Evolutionary conservation across 306 rosid genomes (phyloP), one percentile per base, ranked within the genome.

Genomic region (Castanea mollissima): DNA sequence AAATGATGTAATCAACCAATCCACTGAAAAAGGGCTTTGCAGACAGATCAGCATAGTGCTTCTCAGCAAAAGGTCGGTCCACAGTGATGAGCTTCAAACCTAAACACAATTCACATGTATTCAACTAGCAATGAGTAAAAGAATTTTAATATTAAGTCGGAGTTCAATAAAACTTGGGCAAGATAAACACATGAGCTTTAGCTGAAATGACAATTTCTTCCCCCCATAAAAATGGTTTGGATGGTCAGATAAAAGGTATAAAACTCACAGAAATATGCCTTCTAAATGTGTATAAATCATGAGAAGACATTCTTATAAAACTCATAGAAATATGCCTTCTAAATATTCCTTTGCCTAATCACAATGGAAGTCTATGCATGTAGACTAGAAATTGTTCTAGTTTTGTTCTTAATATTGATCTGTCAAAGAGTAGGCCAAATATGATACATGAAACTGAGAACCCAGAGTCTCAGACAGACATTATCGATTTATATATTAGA

Each of bases 1-100:
- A 89, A 19, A 92, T 79, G 5, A 92, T 92, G 85, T 94, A 94
- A 0, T 92, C 98, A 58, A 94, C 97, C 91, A 94, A 85, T 7
- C 95, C 92, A 46, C 46, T 86, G 71, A 92, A 94, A 83, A 94
- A 94, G 63, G 98, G 98, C 90, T 94, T 94, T 16, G 94, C 89
- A 81, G 98, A 90, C 80, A 94, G 87, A 79, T 94, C 98, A 0
- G 88, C 88, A 49, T 95, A 95, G 87, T 95, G 99, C 75, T 69
- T 90, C 91, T 92, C 98, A 52, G 99, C 99, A 77, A 92, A 92
- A 74, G 94, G 27, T 2, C 94, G 91, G 1, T 95, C 99, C 77
- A 95, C 98, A 51, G 84, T 84, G 15, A 81, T 44, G 16, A 95
- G 81, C 85, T 95, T 95, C 94, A 95, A 85, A 72, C 98, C 99